These are phyloP conservation scores for Aphanomyces astaci DNA, from an alignment of 352 stramenopile species.

Conservation along the genomic window DNA sequence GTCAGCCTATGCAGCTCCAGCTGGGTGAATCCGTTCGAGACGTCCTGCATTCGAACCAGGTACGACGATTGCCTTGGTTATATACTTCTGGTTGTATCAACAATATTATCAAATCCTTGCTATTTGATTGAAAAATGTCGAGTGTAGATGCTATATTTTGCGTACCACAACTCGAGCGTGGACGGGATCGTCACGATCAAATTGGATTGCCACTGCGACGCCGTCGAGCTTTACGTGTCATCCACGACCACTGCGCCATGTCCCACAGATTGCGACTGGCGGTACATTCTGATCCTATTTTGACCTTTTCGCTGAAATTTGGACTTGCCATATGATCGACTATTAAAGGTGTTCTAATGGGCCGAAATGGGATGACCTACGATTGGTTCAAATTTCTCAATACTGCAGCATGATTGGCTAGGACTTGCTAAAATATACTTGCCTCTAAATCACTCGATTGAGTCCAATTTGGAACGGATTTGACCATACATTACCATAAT, in stretches of 20 bases:
- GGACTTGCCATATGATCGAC: too few relatives aligned
- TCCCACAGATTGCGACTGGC: conserved; percentile 15
- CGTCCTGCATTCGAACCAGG: background rate
- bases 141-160: background rate
- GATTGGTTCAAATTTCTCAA: too few relatives aligned
- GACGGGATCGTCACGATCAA: conserved; percentile 12
- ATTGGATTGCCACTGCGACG: background rate
- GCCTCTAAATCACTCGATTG: background rate
- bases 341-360: too few relatives aligned
- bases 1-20: background rate
- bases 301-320: too few relatives aligned
- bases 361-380: too few relatives aligned
- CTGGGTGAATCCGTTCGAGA: background rate
- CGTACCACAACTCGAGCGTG: background rate
- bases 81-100: too few relatives aligned
- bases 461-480: too few relatives aligned
- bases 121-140: background rate
- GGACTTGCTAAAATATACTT: background rate
- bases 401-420: too few relatives aligned
- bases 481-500: too few relatives aligned
- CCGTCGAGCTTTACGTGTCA: conserved; percentile 11
- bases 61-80: too few relatives aligned
- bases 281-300: too few relatives aligned
- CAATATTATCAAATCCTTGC: too few relatives aligned
- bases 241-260: conserved; percentile 8